These are phyloP conservation scores for Pelagomonas calceolata DNA, from an alignment of 108 stramenopile genomes.

Conservation along the genomic window DNA sequence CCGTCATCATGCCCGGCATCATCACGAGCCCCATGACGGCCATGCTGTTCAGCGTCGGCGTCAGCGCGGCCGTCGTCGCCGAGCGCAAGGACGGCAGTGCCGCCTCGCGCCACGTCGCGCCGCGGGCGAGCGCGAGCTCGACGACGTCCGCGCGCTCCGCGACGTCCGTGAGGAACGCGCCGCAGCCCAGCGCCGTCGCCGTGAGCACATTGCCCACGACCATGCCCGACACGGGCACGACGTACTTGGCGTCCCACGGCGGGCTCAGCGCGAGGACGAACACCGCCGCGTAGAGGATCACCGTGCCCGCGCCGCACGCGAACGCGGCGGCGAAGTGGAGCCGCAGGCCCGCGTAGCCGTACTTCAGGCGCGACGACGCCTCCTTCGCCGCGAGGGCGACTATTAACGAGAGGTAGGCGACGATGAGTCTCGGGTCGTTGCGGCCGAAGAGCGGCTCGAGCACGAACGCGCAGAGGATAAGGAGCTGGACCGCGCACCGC, in stretches of 20 bases:
- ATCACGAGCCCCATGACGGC: conserved; percentile 27
- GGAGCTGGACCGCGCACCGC: neutral
- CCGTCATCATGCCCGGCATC: conserved; percentile 53
- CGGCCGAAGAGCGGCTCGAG: neutral
- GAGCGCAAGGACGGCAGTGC: conserved; percentile 19
- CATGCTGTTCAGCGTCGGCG: conserved; percentile 40
- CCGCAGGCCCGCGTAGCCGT: neutral
- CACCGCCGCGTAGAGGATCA: neutral
- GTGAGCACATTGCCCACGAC: conserved; percentile 30
- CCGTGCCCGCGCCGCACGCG: neutral
- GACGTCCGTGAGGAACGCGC: conserved; percentile 22
- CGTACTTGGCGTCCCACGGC: conserved; percentile 22
- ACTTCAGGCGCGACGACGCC: conserved; percentile 1
- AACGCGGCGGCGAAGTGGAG: neutral
- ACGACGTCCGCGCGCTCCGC: conserved; percentile 22
- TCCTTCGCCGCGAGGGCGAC: conserved; percentile 3
- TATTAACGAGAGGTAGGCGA: neutral
- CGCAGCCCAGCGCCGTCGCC: conserved; percentile 20
- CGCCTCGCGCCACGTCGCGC: conserved; percentile 39
- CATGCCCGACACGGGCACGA: conserved; percentile 46
- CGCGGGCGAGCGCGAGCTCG: conserved; percentile 32
- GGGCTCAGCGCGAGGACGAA: conserved; percentile 16
- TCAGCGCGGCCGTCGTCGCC: conserved; percentile 28
- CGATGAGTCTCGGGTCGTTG: neutral
- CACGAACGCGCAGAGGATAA: neutral